phyloP scores from a whole-genome alignment of 768 basidiomycete genomes.

The Coprinopsis sp. region DNA sequence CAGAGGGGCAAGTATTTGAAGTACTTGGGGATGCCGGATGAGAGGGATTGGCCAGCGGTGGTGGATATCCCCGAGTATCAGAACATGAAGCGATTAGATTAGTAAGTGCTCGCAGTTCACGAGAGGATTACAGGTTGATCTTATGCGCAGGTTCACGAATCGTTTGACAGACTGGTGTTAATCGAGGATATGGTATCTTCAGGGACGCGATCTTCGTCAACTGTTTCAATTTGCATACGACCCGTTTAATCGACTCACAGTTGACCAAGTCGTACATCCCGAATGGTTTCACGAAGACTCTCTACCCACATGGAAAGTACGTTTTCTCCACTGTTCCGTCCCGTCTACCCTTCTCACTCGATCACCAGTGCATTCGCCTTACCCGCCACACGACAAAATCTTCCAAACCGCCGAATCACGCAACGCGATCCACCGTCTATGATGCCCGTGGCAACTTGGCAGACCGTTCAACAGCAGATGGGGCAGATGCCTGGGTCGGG shows the following conservation, averaged over 20 bases:
- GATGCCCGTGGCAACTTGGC: conserved; percentile 62
- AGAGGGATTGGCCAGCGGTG: conserved; percentile 84
- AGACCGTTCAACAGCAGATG: conserved; percentile 36
- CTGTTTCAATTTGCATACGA: conserved; percentile 93
- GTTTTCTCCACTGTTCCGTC: conserved; percentile 20
- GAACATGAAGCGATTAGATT: conserved; percentile 75
- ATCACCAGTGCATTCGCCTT: conserved; percentile 66
- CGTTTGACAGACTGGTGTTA: conserved; percentile 75
- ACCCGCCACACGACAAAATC: conserved; percentile 59
- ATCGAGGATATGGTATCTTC: conserved; percentile 50
- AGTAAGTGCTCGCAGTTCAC: conserved; percentile 36
- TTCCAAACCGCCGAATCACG: conserved; percentile 84
- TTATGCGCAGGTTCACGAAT: conserved; percentile 36
- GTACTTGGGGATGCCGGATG: conserved; percentile 85
- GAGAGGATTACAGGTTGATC: not conserved
- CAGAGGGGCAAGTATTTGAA: conserved; percentile 90
- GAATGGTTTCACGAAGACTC: conserved; percentile 94
- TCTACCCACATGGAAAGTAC: conserved; percentile 77
- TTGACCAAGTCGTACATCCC: conserved; percentile 75
- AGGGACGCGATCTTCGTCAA: conserved; percentile 76
- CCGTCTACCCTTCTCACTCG: not conserved
- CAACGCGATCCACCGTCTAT: conserved; percentile 90
- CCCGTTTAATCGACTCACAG: conserved; percentile 81
- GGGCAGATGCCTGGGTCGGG: conserved; percentile 39
- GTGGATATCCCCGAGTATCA: conserved; percentile 84